Conservation (phyloP, 345 rosid species). For the Linum tenue region DNA sequence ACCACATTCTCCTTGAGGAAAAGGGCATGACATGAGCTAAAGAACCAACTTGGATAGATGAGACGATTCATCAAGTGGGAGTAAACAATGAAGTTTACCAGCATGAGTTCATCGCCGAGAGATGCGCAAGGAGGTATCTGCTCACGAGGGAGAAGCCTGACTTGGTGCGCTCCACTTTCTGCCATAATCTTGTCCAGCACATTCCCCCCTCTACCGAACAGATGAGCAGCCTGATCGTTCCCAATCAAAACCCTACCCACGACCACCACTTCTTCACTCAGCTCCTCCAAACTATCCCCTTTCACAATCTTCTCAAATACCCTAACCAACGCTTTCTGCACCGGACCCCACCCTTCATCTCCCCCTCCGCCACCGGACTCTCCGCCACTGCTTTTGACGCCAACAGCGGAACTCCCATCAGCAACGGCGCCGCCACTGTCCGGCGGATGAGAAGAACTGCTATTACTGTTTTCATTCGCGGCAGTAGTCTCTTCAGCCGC, state of each 20-base stretch:
- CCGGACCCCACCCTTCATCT: constrained; percentile 34
- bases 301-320: constrained; percentile 58
- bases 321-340: constrained; percentile 43
- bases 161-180: constrained; percentile 36
- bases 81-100: constrained; percentile 23
- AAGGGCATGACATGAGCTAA: too few species aligned
- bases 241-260: constrained; percentile 48
- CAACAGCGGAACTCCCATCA: neutral
- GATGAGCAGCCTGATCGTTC: constrained; percentile 33
- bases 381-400: neutral
- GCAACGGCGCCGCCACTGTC: neutral
- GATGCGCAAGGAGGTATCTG: constrained; percentile 46
- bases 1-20: too few species aligned
- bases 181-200: constrained; percentile 45
- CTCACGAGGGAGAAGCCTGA: constrained; percentile 40
- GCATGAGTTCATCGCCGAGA: constrained; percentile 49
- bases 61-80: neutral
- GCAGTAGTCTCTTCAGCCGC: neutral
- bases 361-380: constrained; percentile 7
- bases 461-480: neutral
- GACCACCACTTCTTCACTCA: constrained; percentile 29
- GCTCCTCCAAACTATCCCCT: constrained; percentile 33
- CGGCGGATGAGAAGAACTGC: neutral
- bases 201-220: constrained; percentile 37
- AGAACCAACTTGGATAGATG: too few species aligned